A percentile compares a stretch with the other conserved stretches of the same genome.
phyloP scores from a whole-genome alignment of 371 early-diverging fungal genomes.

The Mucor saturninus region DNA sequence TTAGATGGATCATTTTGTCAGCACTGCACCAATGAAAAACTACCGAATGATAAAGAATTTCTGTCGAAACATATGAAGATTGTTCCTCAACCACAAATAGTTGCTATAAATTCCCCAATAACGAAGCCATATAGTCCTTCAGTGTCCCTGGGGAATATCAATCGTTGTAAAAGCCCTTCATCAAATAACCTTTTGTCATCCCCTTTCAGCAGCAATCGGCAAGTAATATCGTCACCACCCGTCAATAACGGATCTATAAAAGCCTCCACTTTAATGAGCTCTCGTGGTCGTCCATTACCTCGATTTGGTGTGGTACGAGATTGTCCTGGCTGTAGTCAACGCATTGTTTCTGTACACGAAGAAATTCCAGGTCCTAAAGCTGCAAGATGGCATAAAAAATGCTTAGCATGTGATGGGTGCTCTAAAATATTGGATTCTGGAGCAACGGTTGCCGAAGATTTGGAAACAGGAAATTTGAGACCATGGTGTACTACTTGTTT shows the following conservation, averaged over 20 bases:
- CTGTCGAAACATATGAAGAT: conserved; percentile 33
- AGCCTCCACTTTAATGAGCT: conserved; percentile 44
- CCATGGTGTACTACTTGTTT: conserved; percentile 48
- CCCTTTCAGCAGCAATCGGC: not conserved
- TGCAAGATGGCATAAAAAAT: conserved; percentile 48
- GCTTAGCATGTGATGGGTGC: conserved; percentile 41
- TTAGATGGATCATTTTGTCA: conserved; percentile 35
- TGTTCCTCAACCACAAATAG: conserved; percentile 39
- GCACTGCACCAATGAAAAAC: conserved; percentile 25
- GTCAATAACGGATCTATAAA: conserved; percentile 9
- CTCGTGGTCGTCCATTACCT: conserved; percentile 41
- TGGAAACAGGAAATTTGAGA: conserved; percentile 18
- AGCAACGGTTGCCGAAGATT: conserved; percentile 36
- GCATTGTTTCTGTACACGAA: conserved; percentile 46
- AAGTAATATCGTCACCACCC: not conserved
- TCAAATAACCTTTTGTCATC: not conserved
- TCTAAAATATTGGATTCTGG: conserved; percentile 48
- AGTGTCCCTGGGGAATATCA: not conserved
- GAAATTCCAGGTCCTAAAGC: conserved; percentile 54
- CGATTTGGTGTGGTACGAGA: conserved; percentile 39
- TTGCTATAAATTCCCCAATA: not conserved
- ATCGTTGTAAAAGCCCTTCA: not conserved
- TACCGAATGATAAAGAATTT: conserved; percentile 12
- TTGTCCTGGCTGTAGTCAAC: conserved; percentile 46
- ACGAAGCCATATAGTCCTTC: not conserved